phyloP scores from a whole-genome alignment of 805 yeast genomes.

The Zygotorulaspora danielsina region DNA sequence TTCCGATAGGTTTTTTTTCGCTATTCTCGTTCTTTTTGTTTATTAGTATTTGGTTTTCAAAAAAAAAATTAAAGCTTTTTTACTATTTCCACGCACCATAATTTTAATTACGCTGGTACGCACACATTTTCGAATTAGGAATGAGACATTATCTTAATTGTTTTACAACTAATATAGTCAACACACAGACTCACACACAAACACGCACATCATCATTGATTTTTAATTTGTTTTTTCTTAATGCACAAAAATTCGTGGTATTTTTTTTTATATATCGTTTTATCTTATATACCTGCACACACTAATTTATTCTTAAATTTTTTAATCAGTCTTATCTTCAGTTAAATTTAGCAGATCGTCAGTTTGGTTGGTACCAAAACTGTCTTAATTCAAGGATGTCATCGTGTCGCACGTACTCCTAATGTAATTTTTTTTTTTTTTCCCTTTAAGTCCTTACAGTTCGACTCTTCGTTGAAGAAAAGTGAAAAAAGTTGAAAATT shows the following conservation, averaged over 20 bases:
- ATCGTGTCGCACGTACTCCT: not conserved
- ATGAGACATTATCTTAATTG: constrained; percentile 4
- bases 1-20: not conserved
- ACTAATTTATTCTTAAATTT: constrained; percentile 12
- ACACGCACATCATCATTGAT: constrained; percentile 13
- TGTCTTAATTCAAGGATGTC: too few relatives aligned
- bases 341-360: too few relatives aligned
- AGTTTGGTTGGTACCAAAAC: too few relatives aligned
- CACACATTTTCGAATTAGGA: constrained; percentile 9
- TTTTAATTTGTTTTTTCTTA: constrained; percentile 14
- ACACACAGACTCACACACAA: constrained; percentile 14
- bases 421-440: constrained; percentile 1
- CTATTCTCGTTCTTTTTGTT: not conserved
- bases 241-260: constrained; percentile 16
- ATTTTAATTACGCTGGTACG: constrained; percentile 11
- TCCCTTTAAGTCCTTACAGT: not conserved
- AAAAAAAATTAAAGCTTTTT: not conserved
- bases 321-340: constrained; percentile 1
- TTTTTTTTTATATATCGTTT: constrained; percentile 10
- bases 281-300: constrained; percentile 18
- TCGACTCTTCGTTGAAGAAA: not conserved
- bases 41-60: not conserved
- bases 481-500: not conserved
- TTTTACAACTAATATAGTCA: constrained; percentile 3
- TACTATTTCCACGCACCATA: constrained; percentile 4